Evolutionary conservation across 1,284 basidiomycete species (phyloP).

Genomic region (Ceratobasidium sp.): DNA sequence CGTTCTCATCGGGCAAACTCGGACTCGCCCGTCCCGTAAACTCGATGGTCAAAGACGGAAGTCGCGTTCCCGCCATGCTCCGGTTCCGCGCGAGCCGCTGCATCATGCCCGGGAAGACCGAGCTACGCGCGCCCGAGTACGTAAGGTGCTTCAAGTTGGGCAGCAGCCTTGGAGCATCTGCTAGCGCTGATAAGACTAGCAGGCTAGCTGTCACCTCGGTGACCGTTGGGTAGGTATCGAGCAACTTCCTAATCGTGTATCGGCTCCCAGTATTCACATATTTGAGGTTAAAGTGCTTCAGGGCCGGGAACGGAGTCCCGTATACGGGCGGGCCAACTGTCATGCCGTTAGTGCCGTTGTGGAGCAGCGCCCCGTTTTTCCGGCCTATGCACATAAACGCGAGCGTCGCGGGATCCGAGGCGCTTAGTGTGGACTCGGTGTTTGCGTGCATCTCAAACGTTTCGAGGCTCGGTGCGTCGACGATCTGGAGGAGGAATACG

Average conservation of each 20-base stretch:
- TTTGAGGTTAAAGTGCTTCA: constrained; percentile 9
- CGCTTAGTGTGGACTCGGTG: background rate
- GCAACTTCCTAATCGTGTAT: background rate
- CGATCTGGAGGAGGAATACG: constrained; percentile 3
- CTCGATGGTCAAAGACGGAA: background rate
- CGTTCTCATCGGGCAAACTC: background rate
- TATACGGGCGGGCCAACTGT: background rate
- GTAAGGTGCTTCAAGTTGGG: background rate
- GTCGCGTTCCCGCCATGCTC: background rate
- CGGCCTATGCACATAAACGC: constrained; percentile 8
- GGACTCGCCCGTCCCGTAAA: background rate
- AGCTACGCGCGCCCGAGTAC: background rate
- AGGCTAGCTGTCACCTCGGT: constrained; percentile 1
- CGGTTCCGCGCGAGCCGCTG: background rate
- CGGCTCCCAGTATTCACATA: background rate
- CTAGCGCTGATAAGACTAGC: background rate
- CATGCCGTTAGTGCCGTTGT: background rate
- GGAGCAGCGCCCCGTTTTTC: constrained; percentile 10
- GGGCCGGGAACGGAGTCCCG: constrained; percentile 9
- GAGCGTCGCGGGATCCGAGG: background rate
- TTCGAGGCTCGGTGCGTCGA: constrained; percentile 20
- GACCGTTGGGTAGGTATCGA: constrained; percentile 2
- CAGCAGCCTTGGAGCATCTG: background rate
- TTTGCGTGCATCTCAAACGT: background rate
- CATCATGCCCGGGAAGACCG: background rate